phyloP scores from a whole-genome alignment of 2,329 filamentous ascomycete genomes.

The Epichloe gansuensis region DNA sequence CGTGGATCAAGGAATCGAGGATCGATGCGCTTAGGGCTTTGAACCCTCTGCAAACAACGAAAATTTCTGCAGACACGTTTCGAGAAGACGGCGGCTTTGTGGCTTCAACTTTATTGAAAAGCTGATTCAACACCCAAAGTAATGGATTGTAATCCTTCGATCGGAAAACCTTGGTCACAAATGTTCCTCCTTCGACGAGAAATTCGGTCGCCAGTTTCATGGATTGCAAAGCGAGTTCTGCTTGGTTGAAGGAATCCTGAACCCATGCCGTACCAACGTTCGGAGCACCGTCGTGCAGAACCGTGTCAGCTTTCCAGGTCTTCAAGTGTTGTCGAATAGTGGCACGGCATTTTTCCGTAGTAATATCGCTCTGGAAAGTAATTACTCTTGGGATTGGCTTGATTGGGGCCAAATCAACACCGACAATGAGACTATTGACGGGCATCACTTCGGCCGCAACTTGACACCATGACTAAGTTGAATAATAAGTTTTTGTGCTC shows the following conservation, averaged over 20 bases:
- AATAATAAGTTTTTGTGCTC: neutral
- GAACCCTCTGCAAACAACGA: constrained; percentile 90
- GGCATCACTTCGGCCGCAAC: constrained; percentile 95
- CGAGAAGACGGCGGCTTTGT: constrained; percentile 93
- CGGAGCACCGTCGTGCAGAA: constrained; percentile 91
- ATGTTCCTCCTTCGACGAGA: constrained; percentile 74
- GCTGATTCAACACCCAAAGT: constrained; percentile 94
- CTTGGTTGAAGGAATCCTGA: constrained; percentile 96
- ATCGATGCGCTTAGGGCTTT: constrained; percentile 88
- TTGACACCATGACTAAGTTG: constrained; percentile 77
- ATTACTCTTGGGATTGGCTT: constrained; percentile 91
- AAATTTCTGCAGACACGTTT: constrained; percentile 96
- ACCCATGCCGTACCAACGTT: constrained; percentile 98
- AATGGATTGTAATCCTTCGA: constrained; percentile 95
- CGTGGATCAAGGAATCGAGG: constrained; percentile 83
- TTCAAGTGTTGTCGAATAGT: constrained; percentile 85
- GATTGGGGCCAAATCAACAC: constrained; percentile 89
- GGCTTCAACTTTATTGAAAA: constrained; percentile 90
- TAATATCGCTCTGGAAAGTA: constrained; percentile 95
- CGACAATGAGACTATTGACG: constrained; percentile 75
- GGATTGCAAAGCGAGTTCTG: constrained; percentile 79
- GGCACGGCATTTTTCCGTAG: constrained; percentile 86
- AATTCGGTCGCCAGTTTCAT: constrained; percentile 95
- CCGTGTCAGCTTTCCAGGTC: constrained; percentile 90
- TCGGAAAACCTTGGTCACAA: constrained; percentile 95